Evolutionary conservation across 176 grass and related monocot species (phyloP).

Genomic region (Oryza longistaminata): DNA sequence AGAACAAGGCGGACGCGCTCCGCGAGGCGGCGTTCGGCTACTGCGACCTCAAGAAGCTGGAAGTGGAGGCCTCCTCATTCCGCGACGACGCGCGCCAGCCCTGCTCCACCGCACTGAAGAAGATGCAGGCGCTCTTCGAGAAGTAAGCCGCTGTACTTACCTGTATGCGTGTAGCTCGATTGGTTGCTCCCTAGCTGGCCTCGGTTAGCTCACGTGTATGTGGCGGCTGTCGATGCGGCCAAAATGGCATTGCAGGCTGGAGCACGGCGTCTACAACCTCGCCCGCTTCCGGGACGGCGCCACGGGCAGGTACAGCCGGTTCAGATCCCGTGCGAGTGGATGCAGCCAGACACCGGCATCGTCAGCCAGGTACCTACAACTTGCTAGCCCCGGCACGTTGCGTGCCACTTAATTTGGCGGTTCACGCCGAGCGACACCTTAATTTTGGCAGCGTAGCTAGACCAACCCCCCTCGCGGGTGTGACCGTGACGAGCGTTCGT

Average conservation of each 20-base stretch:
- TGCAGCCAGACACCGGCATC: slow-evolving; percentile 74
- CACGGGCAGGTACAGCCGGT: slow-evolving; percentile 65
- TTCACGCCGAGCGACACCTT: background rate
- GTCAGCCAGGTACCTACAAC: slow-evolving; percentile 63
- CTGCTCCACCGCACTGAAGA: slow-evolving; percentile 74
- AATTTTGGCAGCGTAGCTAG: background rate
- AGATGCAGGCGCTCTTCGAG: slow-evolving; percentile 90
- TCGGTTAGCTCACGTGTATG: background rate
- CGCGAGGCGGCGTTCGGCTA: slow-evolving; percentile 98
- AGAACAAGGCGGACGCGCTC: slow-evolving; percentile 95
- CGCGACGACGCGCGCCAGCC: slow-evolving; percentile 66
- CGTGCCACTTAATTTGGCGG: background rate
- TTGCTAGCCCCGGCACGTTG: background rate
- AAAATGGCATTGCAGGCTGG: slow-evolving; percentile 49
- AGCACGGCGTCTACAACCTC: slow-evolving; percentile 90
- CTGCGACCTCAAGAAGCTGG: slow-evolving; percentile 85
- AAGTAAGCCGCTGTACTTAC: slow-evolving; percentile 49
- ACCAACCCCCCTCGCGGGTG: background rate
- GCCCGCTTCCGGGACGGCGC: slow-evolving; percentile 74
- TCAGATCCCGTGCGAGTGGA: slow-evolving; percentile 92
- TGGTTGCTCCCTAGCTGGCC: background rate
- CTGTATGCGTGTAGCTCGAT: background rate
- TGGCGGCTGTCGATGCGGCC: background rate
- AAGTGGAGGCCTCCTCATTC: slow-evolving; percentile 58
- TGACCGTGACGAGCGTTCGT: background rate